Evolutionary conservation across 139 green algal genomes (phyloP).

Genomic region (Closterium sp.): DNA sequence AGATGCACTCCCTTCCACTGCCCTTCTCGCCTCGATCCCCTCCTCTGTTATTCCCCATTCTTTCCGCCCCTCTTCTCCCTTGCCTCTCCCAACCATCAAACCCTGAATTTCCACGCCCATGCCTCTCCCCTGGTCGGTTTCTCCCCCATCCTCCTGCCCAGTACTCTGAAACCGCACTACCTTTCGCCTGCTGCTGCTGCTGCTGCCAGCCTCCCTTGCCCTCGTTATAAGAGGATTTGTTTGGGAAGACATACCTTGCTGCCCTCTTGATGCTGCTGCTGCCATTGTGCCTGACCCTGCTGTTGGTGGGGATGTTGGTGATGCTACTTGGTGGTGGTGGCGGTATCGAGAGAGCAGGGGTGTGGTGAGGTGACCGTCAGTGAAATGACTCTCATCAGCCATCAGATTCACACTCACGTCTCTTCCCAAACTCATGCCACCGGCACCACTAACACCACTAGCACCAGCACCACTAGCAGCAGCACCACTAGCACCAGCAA

Average conservation of each 20-base stretch:
- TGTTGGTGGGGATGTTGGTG: no score
- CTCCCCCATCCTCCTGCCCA: not conserved
- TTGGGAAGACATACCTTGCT: not conserved
- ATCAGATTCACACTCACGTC: not conserved
- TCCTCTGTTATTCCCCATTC: not conserved
- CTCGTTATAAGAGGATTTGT: not conserved
- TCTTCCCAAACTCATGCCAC: not conserved
- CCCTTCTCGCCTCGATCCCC: not conserved
- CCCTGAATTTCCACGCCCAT: not conserved
- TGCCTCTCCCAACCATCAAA: not conserved
- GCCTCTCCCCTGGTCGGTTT: not conserved
- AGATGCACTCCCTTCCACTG: not conserved
- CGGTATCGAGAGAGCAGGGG: not conserved
- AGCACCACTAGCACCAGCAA: no score
- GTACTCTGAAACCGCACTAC: not conserved
- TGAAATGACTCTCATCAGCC: not conserved
- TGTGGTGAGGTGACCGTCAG: not conserved
- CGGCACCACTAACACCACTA: no score
- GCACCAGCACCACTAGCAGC: not conserved
- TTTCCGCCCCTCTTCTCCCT: not conserved
- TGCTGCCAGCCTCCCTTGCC: not conserved
- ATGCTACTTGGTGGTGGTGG: not conserved
- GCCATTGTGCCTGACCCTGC: no score
- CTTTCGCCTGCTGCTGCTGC: not conserved
- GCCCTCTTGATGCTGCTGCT: not conserved